These are phyloP conservation scores for Rhodofomes roseus DNA, from an alignment of 1,284 basidiomycete species.

Conservation along the genomic window DNA sequence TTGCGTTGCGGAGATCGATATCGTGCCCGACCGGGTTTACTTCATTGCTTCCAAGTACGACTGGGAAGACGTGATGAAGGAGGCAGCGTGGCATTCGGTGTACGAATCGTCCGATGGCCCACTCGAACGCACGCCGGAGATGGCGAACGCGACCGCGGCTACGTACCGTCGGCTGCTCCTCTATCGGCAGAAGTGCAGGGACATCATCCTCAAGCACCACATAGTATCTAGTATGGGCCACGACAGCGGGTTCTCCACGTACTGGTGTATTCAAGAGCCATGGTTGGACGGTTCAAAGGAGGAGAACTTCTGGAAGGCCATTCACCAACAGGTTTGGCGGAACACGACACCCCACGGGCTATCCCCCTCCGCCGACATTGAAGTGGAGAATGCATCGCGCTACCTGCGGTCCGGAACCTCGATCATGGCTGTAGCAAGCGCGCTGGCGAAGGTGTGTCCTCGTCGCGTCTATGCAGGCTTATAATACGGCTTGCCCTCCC, in stretches of 20 bases:
- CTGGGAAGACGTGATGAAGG: background rate
- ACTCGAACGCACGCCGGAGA: slow-evolving; percentile 8
- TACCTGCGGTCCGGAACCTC: too few relatives aligned
- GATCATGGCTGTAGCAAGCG: too few relatives aligned
- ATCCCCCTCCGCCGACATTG: too few relatives aligned
- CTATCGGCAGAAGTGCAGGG: slow-evolving; percentile 4
- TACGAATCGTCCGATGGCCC: slow-evolving; percentile 5
- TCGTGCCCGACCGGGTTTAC: slow-evolving; percentile 28
- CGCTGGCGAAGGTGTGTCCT: too few relatives aligned
- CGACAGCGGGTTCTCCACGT: background rate
- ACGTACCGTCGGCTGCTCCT: slow-evolving; percentile 12
- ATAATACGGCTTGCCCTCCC: too few relatives aligned
- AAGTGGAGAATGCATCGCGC: too few relatives aligned
- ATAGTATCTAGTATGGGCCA: too few relatives aligned
- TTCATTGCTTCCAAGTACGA: slow-evolving; percentile 26
- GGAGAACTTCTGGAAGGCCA: background rate
- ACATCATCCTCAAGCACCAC: background rate
- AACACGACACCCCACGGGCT: too few relatives aligned
- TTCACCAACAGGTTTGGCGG: background rate
- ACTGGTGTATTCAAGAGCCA: background rate
- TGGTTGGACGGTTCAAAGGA: background rate
- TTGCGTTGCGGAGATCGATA: background rate
- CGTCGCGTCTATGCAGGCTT: too few relatives aligned
- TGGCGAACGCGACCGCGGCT: slow-evolving; percentile 9
- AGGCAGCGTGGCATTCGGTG: background rate